phyloP scores from a whole-genome alignment of 2,329 filamentous ascomycete genomes.

The Didymella sp. region DNA sequence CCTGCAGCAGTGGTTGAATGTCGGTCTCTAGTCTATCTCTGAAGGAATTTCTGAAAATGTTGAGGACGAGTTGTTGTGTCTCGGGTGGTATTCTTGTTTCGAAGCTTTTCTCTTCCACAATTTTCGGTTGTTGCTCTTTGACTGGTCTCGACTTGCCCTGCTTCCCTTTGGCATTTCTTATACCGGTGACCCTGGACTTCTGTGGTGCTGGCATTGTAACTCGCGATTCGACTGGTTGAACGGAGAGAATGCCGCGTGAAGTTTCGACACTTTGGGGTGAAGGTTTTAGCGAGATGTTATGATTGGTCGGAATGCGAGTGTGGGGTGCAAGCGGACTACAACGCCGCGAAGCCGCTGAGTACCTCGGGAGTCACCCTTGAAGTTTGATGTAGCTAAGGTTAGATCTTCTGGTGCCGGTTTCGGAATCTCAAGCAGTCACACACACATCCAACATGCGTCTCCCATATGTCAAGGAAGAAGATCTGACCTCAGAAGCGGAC shows the following conservation, averaged over 20 bases:
- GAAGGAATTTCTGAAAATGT: slow-evolving; percentile 75
- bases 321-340: slow-evolving; percentile 10
- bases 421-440: not conserved
- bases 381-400: not conserved
- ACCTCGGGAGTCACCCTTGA: not conserved
- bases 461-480: slow-evolving; percentile 53
- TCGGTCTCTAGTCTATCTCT: slow-evolving; percentile 51
- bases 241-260: slow-evolving; percentile 20
- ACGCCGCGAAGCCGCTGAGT: not conserved
- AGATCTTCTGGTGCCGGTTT: not conserved
- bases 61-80: slow-evolving; percentile 73
- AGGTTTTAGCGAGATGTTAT: slow-evolving; percentile 17
- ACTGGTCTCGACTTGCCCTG: slow-evolving; percentile 13
- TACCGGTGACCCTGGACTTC: slow-evolving; percentile 16
- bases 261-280: slow-evolving; percentile 16
- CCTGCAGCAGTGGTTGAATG: slow-evolving; percentile 69
- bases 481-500: slow-evolving; percentile 56
- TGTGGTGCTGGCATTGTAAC: slow-evolving; percentile 13
- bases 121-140: slow-evolving; percentile 20
- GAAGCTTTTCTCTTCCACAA: slow-evolving; percentile 8
- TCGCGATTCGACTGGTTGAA: not conserved
- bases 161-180: slow-evolving; percentile 27
- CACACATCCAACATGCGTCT: slow-evolving; percentile 56
- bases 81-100: slow-evolving; percentile 53
- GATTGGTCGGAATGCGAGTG: slow-evolving; percentile 9